A percentile compares a stretch with the other conserved stretches of the same genome.
These are phyloP conservation scores for Hypoxylon sp. DNA, from an alignment of 2,329 filamentous ascomycete genomes.

Conservation along the genomic window DNA sequence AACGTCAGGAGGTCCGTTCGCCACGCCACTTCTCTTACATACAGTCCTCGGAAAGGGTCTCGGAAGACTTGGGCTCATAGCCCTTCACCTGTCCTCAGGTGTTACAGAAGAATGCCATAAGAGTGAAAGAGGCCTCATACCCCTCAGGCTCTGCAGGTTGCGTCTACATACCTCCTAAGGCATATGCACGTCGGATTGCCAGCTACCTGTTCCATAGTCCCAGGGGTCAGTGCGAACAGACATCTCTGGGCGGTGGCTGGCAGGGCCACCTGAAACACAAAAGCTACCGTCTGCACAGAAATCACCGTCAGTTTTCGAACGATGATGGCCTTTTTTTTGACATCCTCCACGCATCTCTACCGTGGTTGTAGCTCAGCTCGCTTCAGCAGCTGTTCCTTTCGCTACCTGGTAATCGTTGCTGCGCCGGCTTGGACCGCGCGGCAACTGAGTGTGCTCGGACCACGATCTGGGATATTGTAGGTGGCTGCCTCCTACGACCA, in stretches of 20 bases:
- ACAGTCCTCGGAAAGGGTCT: constrained; percentile 13
- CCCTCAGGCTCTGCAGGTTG: constrained; percentile 25
- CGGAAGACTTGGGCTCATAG: neutral
- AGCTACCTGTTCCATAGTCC: too few species aligned
- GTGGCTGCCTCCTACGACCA: neutral
- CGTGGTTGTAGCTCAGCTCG: neutral
- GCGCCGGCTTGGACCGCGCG: neutral
- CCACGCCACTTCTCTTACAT: constrained; percentile 6
- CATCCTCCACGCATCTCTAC: constrained; percentile 11
- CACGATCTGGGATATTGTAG: constrained; percentile 6
- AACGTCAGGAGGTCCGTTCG: constrained; percentile 22
- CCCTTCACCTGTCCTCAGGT: too few species aligned
- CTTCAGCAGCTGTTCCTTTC: constrained; percentile 7
- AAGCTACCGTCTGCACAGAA: constrained; percentile 26
- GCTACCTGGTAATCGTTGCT: constrained; percentile 2
- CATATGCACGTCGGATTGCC: constrained; percentile 21
- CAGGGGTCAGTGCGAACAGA: constrained; percentile 27
- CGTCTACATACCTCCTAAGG: too few species aligned
- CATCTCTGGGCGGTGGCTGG: constrained; percentile 29
- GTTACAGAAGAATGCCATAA: too few species aligned
- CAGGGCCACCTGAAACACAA: constrained; percentile 32
- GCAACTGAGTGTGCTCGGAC: constrained; percentile 24
- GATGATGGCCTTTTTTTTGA: constrained; percentile 13
- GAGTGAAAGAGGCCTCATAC: too few species aligned
- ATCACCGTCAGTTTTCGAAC: constrained; percentile 11